Conservation (phyloP, 257 asterid species). For the Ilex aquifolium region DNA sequence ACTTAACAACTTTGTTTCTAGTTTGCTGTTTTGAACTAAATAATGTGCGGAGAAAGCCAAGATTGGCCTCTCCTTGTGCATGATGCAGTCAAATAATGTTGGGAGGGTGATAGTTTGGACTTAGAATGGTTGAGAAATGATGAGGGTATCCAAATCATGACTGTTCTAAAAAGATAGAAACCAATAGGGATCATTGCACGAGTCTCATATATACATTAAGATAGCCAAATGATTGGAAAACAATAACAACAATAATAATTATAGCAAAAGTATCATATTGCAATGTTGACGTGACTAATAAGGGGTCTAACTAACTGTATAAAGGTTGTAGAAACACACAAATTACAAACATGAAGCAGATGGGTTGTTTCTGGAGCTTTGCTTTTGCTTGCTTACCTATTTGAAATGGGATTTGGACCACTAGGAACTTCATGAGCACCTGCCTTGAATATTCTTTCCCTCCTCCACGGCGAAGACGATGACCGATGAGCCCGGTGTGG, state of each 20-base stretch:
- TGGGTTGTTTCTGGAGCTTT: no score
- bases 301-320: neutral
- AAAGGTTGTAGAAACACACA: neutral
- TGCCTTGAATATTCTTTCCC: constrained; percentile 25
- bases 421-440: constrained; percentile 71
- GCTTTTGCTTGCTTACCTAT: constrained; percentile 19
- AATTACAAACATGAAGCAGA: no score
- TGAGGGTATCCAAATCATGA: constrained; percentile 1
- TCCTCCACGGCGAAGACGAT: constrained; percentile 10
- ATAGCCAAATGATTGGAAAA: constrained; percentile 22
- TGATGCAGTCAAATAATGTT: neutral
- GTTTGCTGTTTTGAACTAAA: no score
- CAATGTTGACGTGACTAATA: neutral
- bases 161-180: constrained; percentile 17
- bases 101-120: neutral
- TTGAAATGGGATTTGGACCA: constrained; percentile 71
- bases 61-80: neutral
- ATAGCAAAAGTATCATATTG: neutral
- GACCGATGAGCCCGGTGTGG: neutral
- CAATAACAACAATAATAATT: constrained; percentile 1
- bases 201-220: constrained; percentile 10
- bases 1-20: no score
- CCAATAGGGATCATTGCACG: constrained; percentile 10
- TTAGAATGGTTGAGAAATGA: no score
- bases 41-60: no score